Conservation (phyloP, 768 basidiomycete species). For the Leccinellum albellum region DNA sequence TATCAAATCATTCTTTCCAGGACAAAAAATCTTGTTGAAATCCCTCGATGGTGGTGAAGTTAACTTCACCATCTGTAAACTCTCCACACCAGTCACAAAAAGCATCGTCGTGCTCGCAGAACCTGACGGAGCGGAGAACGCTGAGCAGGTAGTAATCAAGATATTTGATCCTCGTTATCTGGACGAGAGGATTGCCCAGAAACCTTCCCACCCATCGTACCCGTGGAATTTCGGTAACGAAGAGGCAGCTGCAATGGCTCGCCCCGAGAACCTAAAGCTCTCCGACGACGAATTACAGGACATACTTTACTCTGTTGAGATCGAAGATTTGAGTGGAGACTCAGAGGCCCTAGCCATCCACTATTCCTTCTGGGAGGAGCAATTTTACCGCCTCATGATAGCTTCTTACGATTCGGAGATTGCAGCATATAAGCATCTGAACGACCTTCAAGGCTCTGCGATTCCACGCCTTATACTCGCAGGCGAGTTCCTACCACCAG, state of each 20-base stretch:
- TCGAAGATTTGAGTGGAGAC: background rate
- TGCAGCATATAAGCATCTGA: background rate
- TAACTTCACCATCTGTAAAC: background rate
- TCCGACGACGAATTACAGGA: background rate
- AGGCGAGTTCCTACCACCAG: background rate
- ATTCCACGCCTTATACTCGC: background rate
- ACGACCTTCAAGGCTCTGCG: background rate
- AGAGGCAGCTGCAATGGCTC: background rate
- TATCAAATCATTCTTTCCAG: background rate
- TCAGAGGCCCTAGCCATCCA: background rate
- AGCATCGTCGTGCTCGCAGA: background rate
- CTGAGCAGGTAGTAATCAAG: background rate
- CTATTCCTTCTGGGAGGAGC: background rate
- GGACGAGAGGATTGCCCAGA: too few relatives aligned
- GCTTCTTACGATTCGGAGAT: background rate
- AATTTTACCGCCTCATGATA: background rate
- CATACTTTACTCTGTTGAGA: background rate
- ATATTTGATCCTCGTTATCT: background rate
- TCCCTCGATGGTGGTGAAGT: background rate
- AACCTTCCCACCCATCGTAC: too few relatives aligned
- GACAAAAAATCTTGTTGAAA: background rate
- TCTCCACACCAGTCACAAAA: background rate
- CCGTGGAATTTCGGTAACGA: too few relatives aligned
- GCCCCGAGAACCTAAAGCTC: background rate
- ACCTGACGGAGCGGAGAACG: background rate